phyloP scores from a whole-genome alignment of 2,329 filamentous ascomycete species.

The Pseudocercospora pini-densiflorae region DNA sequence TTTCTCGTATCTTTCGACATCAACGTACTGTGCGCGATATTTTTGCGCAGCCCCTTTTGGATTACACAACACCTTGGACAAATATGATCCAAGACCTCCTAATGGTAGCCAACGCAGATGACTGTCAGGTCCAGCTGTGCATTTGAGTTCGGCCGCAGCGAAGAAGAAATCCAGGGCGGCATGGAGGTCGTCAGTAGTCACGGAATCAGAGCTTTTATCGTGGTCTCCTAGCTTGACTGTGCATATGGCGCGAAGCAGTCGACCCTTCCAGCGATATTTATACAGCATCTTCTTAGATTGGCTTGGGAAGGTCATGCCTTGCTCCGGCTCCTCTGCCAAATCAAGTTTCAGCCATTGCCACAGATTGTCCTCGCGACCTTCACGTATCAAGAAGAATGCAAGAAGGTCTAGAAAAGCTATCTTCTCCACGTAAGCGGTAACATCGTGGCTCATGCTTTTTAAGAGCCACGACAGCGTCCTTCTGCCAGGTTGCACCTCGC shows the following conservation, averaged over 20 bases:
- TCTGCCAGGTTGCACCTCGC: conserved; percentile 32
- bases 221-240: background rate
- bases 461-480: conserved; percentile 37
- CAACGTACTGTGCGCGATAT: conserved; percentile 7
- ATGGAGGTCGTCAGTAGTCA: conserved; percentile 1
- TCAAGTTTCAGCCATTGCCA: conserved; percentile 39
- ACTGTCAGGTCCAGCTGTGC: background rate
- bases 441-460: conserved; percentile 26
- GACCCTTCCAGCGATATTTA: conserved; percentile 31
- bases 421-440: conserved; percentile 30
- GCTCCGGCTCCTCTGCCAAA: conserved; percentile 8
- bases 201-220: background rate
- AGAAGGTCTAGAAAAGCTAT: conserved; percentile 28
- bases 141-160: conserved; percentile 21
- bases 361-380: conserved; percentile 35
- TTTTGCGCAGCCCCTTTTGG: background rate
- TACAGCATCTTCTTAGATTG: conserved; percentile 5
- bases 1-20: conserved; percentile 20
- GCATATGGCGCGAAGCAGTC: conserved; percentile 25
- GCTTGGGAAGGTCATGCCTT: background rate
- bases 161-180: conserved; percentile 22
- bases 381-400: conserved; percentile 33
- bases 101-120: conserved; percentile 21
- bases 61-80: conserved; percentile 4
- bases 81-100: background rate